Evolutionary conservation across 495 filamentous ascomycete genomes (phyloP), one percentile per base, ranked within the genome.

Genomic region (Xanthoparmelia taractica): DNA sequence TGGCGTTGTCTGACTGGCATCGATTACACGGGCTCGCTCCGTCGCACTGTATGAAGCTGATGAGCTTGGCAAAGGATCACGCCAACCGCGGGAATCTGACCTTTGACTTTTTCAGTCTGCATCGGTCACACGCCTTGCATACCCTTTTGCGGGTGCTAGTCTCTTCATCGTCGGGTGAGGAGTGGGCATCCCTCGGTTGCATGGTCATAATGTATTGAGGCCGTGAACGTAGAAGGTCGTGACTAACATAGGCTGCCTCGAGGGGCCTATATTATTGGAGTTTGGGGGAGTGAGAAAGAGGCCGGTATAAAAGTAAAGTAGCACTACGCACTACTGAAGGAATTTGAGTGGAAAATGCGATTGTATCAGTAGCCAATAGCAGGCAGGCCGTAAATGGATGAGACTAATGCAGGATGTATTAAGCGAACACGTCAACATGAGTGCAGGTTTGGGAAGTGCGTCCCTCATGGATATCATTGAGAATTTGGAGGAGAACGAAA

Each of bases 71-170:
- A n/a, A 34, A 47, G 45, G 36, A 40, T 38, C 60, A 43, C 50
- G 18, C n/a, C n/a, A 29, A 23, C 41, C 8, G 27, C 48, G 13
- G 36, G 36, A 34, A 48, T 45, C 73, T 73, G 75, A 83, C 83
- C 78, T 86, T 86, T 70, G 81, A 85, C 70, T 86, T 86, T 72
- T 86, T 86, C 62, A 85, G 64, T 54, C 84, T 73, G 75, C 84
- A 86, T 56, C 84, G 79, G 71, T 86, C 84, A 73, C 84, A 86
- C 17, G 84, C 84, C 69, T 84, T 84, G 63, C 83, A 83, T 48
- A 85, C 83, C 66, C 83, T 74, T 70, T 86, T 85, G 63, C 83
- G 80, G 6, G 61, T 41, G 60, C 8, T 63, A 55, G 37, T 57
- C 52, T 63, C 60, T 54, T 54, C 50, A 25, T 54, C 50, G 2